Base-by-base conservation (phyloP, 768 basidiomycete genomes). In the Coprinopsis sp. region DNA sequence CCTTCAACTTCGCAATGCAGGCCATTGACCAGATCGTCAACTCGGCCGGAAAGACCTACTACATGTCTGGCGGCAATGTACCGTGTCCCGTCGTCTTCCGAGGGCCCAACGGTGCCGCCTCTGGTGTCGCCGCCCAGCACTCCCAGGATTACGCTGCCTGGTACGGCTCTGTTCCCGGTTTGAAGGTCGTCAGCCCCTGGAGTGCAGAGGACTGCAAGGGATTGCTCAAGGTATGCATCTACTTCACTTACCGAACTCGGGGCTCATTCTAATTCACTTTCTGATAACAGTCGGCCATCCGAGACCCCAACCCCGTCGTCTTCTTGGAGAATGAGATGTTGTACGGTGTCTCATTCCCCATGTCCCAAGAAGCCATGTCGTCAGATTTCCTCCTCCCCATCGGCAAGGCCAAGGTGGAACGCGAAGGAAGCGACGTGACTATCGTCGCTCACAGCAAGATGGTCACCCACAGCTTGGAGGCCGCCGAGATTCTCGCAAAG, bases 21-120 rank as follows among this genome's bases (percentile, higher is more conserved):
- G 94, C 96, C 49, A 98, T 99, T 65, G 96, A 99, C 72, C 96
- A 99, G 63, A 99, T 99, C 53, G 92, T 99, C 69, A 99, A 99
- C 79, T 98, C 96, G n/a, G 96, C 88, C 46, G 96, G 91, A 51
- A 99, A 98, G 77, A 99, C 96, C 3, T 94, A 97, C 71, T 99
- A 99, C 80, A 99, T 99, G 96, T 98, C 96, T 30, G 96, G 96
- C 49, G 96, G 96, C 54, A 97, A 93, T 60, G 94, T 97, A 14
- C 90, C 93, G 10, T 98, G 95, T 73, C 93, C 96, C 19, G 90
- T 99, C 52, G 95, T 97, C 45, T 99, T 99, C 86, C 91, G 96
- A 70, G 96, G 96, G 43, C 96, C 96, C 51, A 99, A 99, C 66
- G 96, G 96, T 64, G 96, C 96, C 40, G 96, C 96, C 39, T 69